phyloP scores from a whole-genome alignment of 257 asterid species.

The Dorcoceras hygrometricum region DNA sequence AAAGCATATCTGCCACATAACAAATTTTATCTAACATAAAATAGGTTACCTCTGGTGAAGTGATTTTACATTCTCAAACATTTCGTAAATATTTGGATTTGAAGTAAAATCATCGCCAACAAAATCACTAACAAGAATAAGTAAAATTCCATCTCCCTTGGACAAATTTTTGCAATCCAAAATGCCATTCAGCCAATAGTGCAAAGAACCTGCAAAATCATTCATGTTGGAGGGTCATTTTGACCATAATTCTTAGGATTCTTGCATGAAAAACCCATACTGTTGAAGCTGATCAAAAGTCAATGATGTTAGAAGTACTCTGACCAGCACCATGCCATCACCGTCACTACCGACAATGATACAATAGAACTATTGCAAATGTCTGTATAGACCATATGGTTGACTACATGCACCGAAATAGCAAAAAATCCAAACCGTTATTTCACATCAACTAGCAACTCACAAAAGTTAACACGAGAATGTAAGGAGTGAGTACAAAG shows the following conservation, averaged over 20 bases:
- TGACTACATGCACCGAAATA: neutral
- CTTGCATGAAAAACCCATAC: neutral
- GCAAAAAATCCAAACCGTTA: neutral
- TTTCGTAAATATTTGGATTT: slow-evolving; percentile 34
- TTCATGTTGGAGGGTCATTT: slow-evolving; percentile 21
- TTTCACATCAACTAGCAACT: neutral
- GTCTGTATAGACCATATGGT: neutral
- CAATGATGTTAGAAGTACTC: slow-evolving; percentile 5
- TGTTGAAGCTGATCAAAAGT: slow-evolving; percentile 15
- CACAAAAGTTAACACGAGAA: neutral
- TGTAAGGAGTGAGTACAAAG: neutral
- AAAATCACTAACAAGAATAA: slow-evolving; percentile 50
- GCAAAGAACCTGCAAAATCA: slow-evolving; percentile 59
- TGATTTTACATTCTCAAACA: slow-evolving; percentile 60
- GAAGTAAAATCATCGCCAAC: slow-evolving; percentile 38
- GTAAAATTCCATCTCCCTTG: slow-evolving; percentile 50
- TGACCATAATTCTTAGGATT: slow-evolving; percentile 11
- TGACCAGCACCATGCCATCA: neutral
- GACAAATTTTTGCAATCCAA: slow-evolving; percentile 34
- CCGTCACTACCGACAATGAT: neutral
- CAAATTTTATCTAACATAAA: slow-evolving; percentile 20
- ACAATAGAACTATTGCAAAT: neutral
- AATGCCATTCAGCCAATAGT: slow-evolving; percentile 62
- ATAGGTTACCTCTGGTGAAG: slow-evolving; percentile 70
- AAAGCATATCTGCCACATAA: slow-evolving; percentile 13